Percentiles rank a stretch among this genome's conserved stretches.
Conservation (phyloP, 2,329 filamentous ascomycete species). For the Exophiala mesophila region DNA sequence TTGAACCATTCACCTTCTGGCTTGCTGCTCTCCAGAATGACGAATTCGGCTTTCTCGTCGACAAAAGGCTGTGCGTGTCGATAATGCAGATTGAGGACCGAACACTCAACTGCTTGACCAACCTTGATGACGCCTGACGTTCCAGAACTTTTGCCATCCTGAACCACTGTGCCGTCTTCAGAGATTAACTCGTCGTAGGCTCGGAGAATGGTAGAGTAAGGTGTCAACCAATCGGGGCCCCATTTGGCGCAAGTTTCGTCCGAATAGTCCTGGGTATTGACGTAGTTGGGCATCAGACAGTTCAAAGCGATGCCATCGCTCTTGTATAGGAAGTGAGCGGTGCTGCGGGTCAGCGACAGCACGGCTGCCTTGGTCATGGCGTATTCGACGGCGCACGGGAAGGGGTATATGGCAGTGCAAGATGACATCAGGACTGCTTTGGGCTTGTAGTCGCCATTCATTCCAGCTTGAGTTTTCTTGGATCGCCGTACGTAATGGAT, state of each 20-base stretch:
- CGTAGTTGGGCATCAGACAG: constrained; percentile 31
- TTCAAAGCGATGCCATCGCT: constrained; percentile 34
- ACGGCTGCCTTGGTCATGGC: constrained; percentile 39
- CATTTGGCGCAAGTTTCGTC: constrained; percentile 25
- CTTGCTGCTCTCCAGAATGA: constrained; percentile 9
- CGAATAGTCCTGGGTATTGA: constrained; percentile 32
- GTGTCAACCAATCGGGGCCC: constrained; percentile 32
- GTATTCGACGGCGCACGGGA: constrained; percentile 36
- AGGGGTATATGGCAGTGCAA: constrained; percentile 31
- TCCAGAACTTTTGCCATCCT: constrained; percentile 6
- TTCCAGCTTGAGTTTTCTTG: constrained; percentile 2
- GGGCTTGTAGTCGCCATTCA: constrained; percentile 1
- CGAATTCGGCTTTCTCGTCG: constrained; percentile 8
- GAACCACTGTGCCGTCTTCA: constrained; percentile 28
- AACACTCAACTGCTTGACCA: constrained; percentile 36
- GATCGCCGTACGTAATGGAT: constrained; percentile 33
- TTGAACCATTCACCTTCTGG: constrained; percentile 11
- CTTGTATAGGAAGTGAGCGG: constrained; percentile 25
- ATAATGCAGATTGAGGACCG: constrained; percentile 37
- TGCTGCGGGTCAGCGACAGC: constrained; percentile 34
- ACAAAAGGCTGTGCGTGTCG: constrained; percentile 20
- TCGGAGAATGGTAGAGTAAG: constrained; percentile 31
- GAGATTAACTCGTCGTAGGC: constrained; percentile 32
- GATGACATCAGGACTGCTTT: constrained; percentile 33
- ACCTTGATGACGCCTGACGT: constrained; percentile 6